Evolutionary conservation across 1,139 yeast genomes (phyloP).

Genomic region (Geotrichum bryndzae): DNA sequence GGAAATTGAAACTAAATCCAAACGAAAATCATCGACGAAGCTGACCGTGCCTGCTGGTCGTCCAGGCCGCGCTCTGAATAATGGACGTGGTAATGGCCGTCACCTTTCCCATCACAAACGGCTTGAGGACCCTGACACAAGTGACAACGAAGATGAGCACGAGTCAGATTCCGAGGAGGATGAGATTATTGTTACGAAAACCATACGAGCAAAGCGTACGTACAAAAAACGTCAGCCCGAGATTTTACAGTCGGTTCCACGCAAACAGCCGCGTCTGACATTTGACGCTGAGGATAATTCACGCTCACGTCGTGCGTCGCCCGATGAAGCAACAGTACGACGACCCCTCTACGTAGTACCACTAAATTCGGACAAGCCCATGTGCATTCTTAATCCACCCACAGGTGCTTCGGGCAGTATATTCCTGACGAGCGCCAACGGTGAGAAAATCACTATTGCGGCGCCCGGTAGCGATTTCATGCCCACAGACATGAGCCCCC

Average conservation of each 20-base stretch:
- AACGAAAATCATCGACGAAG: not conserved
- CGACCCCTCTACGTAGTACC: slow-evolving; percentile 9
- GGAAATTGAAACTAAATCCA: not conserved
- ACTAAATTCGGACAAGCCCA: slow-evolving; percentile 6
- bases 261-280: not conserved
- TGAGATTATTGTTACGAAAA: not conserved
- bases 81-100: not conserved
- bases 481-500: not conserved
- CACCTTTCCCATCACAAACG: not conserved
- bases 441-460: not conserved
- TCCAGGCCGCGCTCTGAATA: not conserved
- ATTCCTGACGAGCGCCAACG: not conserved
- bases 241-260: not conserved
- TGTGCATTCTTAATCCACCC: slow-evolving; percentile 5
- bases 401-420: not conserved
- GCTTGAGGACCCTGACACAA: not conserved
- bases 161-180: not conserved
- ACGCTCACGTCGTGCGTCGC: not conserved
- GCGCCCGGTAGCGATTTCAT: not conserved
- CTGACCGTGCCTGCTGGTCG: not conserved
- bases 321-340: not conserved
- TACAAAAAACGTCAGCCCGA: not conserved
- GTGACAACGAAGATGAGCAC: not conserved
- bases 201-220: not conserved
- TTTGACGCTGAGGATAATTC: not conserved